Evolutionary conservation across 2,329 filamentous ascomycete genomes (phyloP), one percentile per base, ranked within the genome.

Genomic region (Alternaria solani): DNA sequence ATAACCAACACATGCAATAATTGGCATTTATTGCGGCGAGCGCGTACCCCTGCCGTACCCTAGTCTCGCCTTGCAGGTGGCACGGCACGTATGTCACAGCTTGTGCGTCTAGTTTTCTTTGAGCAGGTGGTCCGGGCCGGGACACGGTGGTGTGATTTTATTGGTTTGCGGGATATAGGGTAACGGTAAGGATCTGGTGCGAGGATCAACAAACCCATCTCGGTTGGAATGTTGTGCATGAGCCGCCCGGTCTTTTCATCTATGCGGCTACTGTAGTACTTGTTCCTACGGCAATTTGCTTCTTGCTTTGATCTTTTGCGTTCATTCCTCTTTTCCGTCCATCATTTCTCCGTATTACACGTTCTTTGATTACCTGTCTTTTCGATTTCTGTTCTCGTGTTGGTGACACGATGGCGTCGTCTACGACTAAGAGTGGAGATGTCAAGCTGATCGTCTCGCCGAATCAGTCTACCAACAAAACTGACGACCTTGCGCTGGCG

Each of bases 401-500:
- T 23, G 23, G 53, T 59, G 23, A 26, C 28, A 63, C 55, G 38
- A 66, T 68, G 64, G 57, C 55, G 34, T 58, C 54, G 16, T 48
- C 54, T 30, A 55, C 32, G 23, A 51, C 57, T 1, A 71, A 71
- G 39, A 48, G 53, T 32, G 44, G 54, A 20, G 61, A 62, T 26
- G 51, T 66, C 8, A 66, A 69, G 59, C 51, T 71, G 49, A 56
- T 43, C 8, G 55, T 59, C 12, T 8, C 51, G 20, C 51, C 51
- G 2, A 51, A 56, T 16, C 52, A 47, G 9, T 65, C 59, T 1
- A 60, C 55, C 3, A 59, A 66, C 18, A 59, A 57, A 25, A 58
- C 67, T 20, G 69, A 71, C 58, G 62, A 67, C 26, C 56, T 65
- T 32, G 63, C 64, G n/a, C 61, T 71, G 7, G 64, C 66, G 9